Evolutionary conservation across 1,284 basidiomycete genomes (phyloP).

Genomic region (Termitomyces sp.): DNA sequence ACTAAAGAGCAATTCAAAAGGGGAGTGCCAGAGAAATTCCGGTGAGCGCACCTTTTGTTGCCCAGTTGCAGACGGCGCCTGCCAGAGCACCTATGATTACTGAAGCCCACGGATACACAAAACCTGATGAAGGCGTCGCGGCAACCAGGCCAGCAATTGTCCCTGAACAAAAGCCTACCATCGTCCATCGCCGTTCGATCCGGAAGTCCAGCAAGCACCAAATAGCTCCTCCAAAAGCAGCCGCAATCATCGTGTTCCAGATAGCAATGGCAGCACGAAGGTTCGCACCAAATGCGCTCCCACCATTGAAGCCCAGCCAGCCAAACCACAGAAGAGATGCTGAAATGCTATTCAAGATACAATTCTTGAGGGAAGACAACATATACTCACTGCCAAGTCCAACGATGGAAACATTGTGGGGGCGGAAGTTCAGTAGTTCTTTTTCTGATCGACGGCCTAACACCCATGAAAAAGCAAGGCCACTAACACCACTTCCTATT

Average conservation of each 20-base stretch:
- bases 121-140: conserved; percentile 80
- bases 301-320: conserved; percentile 69
- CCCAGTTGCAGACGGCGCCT: conserved; percentile 79
- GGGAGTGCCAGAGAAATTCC: neutral
- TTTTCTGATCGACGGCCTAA: conserved; percentile 73
- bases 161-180: conserved; percentile 91
- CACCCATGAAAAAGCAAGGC: conserved; percentile 86
- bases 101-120: conserved; percentile 62
- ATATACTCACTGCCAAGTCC: conserved; percentile 64
- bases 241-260: conserved; percentile 85
- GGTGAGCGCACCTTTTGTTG: conserved; percentile 66
- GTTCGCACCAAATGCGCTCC: conserved; percentile 87
- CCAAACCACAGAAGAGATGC: conserved; percentile 84
- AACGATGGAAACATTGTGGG: conserved; percentile 89
- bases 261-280: conserved; percentile 83
- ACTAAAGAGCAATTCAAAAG: conserved; percentile 34
- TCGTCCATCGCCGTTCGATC: conserved; percentile 72
- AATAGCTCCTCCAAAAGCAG: conserved; percentile 74
- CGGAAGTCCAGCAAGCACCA: conserved; percentile 89
- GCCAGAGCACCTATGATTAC: conserved; percentile 76
- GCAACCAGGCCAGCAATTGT: conserved; percentile 88
- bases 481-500: conserved; percentile 84
- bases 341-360: conserved; percentile 37
- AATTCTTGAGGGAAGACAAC: neutral
- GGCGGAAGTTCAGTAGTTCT: conserved; percentile 84